Conservation (phyloP, 2,329 filamentous ascomycete genomes). For the Neofusicoccum sp. region DNA sequence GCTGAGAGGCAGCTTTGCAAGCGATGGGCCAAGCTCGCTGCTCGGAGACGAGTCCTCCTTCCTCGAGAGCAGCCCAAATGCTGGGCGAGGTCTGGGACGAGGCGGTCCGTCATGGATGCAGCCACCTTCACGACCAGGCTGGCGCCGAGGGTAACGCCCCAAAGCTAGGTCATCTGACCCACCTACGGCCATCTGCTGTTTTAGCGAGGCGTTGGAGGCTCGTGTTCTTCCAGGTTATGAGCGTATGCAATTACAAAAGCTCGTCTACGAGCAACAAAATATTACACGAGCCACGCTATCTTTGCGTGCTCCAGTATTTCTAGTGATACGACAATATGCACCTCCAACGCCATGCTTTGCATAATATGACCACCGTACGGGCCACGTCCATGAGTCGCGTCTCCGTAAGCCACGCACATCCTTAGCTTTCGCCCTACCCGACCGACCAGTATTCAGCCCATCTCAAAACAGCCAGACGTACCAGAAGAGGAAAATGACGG, state of each 20-base stretch:
- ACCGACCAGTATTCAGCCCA: neutral
- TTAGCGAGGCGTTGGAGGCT: slow-evolving; percentile 4
- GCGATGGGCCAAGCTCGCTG: slow-evolving; percentile 15
- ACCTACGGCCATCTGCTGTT: neutral
- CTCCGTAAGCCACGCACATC: slow-evolving; percentile 9
- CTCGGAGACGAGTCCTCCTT: slow-evolving; percentile 12
- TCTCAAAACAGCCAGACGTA: slow-evolving; percentile 84
- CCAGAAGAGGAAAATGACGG: slow-evolving; percentile 77
- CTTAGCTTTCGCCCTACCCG: neutral
- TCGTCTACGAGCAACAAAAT: neutral
- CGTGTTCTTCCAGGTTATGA: neutral
- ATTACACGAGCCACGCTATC: slow-evolving; percentile 3
- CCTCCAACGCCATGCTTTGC: slow-evolving; percentile 18
- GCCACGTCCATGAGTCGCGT: slow-evolving; percentile 3
- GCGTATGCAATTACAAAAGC: slow-evolving; percentile 10
- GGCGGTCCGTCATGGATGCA: slow-evolving; percentile 14
- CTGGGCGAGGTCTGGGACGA: slow-evolving; percentile 5
- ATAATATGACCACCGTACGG: neutral
- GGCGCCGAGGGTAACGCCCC: slow-evolving; percentile 2
- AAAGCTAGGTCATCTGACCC: neutral
- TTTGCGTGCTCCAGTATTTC: neutral
- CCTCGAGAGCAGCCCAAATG: slow-evolving; percentile 6
- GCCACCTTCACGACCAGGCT: slow-evolving; percentile 6
- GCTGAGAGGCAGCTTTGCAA: slow-evolving; percentile 10
- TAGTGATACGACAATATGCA: neutral